Evolutionary conservation across 192 early-diverging fungal species (phyloP), one percentile per base, ranked within the genome.

Genomic region (Podila clonocystis): DNA sequence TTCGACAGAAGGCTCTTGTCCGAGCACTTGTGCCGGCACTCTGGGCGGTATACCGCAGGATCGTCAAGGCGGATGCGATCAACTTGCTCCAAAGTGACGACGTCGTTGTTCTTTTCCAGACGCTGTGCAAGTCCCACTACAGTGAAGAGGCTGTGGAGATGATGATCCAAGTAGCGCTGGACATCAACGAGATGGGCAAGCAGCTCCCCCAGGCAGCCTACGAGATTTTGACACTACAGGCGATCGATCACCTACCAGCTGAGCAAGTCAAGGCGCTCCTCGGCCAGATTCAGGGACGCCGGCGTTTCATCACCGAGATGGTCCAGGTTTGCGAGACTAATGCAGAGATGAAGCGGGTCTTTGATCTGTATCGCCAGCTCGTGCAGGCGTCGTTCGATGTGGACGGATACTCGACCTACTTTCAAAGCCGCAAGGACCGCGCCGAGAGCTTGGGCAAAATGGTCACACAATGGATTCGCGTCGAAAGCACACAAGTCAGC

Each of bases 101-200:
- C 62, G 67, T 80, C 9, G 29, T 55, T 45, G 65, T 29, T 3
- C 50, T 80, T 2, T 80, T 69, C 45, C 77, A 73, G 24, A 52
- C 34, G 3, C n/a, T 80, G 9, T 9, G 50, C 9, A 50, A 34
- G 24, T 80, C 70, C 0, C 33, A 33, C 41, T 62, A 80, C 20
- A 68, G 58, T 28, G 77, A 80, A 34, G 77, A 72, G n/a, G 70
- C 77, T 4, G 68, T 55, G 62, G 77, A 80, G 48, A 73, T 80
- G 65, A 80, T 80, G 77, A 65, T 80, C 17, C 77, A 73, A 29
- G 66, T 68, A 6, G 77, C 77, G 5, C 17, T 80, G 38, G 77
- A 80, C 20, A 58, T 80, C 30, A 80, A 69, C 28, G 58, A 65
- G 12, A 80, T 73, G 24, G 71, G 67, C 13, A 80, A 80, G 38